Base-by-base conservation (phyloP, 2,329 filamentous ascomycete genomes). In the Elsinoe necatrix region DNA sequence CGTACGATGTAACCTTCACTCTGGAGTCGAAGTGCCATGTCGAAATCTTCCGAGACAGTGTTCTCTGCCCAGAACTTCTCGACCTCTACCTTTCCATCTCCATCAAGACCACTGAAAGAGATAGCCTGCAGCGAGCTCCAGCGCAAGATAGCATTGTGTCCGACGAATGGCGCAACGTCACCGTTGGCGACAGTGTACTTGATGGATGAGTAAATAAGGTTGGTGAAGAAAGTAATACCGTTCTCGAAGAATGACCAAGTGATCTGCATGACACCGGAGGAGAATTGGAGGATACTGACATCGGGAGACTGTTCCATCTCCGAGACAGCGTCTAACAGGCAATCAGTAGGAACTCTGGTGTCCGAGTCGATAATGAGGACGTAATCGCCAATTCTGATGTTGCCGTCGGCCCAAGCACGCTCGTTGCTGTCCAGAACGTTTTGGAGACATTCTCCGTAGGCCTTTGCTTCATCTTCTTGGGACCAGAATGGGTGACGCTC, bases 31-130 rank as follows among this genome's bases (percentile, higher is more conserved):
- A 89, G 75, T 9, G 83, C 80, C 71, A 89, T 86, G 59, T 89
- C 86, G 56, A 89, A 89, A 64, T 90, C 86, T 60, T 90, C 86
- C 0, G 85, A 89, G 0, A 90, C 86, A 63, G 86, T 84, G 4
- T 77, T 77, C 66, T 89, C 86, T 7, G 85, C 87, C 86, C 86
- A 89, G 71, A 81, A 88, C 62, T 84, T 82, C 12, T 82, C 79
- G 61, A 82, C 77, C 8, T 78, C 79, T 54, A 82, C 80, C 55
- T 81, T 29, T 4, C 27, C 27, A 29, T 29, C 27, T 29, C 27
- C 27, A 9, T 29, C 27, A 29, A 29, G 27, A 29, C 27, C 74
- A 31, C 80, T 78, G 52, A 73, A 69, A 63, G 76, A 75, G 43
- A 84, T 77, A 48, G 79, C 73, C 61, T 84, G 82, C 27, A 84